Evolutionary conservation across 2,329 filamentous ascomycete genomes (phyloP).

Genomic region (Aspergillus jensenii): DNA sequence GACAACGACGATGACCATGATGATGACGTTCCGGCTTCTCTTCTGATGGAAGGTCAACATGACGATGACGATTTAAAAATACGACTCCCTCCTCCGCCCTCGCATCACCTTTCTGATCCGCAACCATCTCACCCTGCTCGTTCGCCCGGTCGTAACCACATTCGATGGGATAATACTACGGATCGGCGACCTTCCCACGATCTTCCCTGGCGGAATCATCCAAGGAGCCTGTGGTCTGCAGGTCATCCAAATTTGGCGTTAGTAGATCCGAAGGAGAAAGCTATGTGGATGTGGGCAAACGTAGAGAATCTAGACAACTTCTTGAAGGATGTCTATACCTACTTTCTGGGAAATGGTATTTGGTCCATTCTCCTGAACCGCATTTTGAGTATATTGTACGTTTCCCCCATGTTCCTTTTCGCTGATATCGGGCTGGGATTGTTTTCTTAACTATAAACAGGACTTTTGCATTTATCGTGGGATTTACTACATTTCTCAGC

Average conservation of each 20-base stretch:
- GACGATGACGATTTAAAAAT: conserved; percentile 38
- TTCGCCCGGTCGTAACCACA: conserved; percentile 42
- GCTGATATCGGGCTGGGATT: no score
- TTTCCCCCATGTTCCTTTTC: conserved; percentile 13
- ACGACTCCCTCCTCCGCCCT: conserved; percentile 38
- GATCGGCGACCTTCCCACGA: conserved; percentile 41
- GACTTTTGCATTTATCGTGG: conserved; percentile 78
- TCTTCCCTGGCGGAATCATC: conserved; percentile 17
- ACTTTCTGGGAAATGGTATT: conserved; percentile 79
- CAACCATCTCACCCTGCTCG: conserved; percentile 36
- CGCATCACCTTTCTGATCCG: conserved; percentile 24
- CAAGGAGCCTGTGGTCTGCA: conserved; percentile 26
- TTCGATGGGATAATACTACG: conserved; percentile 53
- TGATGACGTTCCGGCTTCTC: conserved; percentile 63
- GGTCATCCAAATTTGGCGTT: conserved; percentile 38
- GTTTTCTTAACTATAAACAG: conserved; percentile 41
- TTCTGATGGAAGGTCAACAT: conserved; percentile 57
- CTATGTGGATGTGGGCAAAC: conserved; percentile 91
- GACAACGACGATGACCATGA: conserved; percentile 52
- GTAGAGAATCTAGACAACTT: conserved; percentile 87
- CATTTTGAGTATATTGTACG: conserved; percentile 70
- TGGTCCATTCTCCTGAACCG: conserved; percentile 79
- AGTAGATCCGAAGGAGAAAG: conserved; percentile 68
- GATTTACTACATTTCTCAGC: conserved; percentile 77
- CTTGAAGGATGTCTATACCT: conserved; percentile 80